Percentiles rank a stretch among this genome's conserved stretches.
Evolutionary conservation across 2,329 filamentous ascomycete species (phyloP).

Genomic region (Exophiala sideris): DNA sequence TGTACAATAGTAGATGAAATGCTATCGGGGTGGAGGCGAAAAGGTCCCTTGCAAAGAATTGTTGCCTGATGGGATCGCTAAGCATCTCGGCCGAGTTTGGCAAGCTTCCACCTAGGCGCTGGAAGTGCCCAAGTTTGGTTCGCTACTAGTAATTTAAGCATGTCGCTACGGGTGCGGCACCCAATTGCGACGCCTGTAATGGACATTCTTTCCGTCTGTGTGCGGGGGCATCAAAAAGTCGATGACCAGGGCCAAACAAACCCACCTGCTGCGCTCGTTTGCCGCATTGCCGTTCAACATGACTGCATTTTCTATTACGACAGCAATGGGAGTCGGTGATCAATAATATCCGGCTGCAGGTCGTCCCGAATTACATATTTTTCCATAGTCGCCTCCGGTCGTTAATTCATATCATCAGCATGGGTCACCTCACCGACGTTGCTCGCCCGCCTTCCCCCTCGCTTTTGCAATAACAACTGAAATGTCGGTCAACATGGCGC

Average conservation of each 20-base stretch:
- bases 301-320: constrained; percentile 14
- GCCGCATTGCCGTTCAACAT: constrained; percentile 16
- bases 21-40: too few species aligned
- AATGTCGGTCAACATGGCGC: constrained; percentile 9
- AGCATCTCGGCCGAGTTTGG: too few species aligned
- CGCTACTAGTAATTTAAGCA: too few species aligned
- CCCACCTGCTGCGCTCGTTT: background rate
- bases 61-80: too few species aligned
- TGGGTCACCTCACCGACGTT: constrained; percentile 7
- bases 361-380: constrained; percentile 18
- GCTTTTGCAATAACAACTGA: constrained; percentile 2
- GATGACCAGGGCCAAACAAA: background rate
- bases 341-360: constrained; percentile 3
- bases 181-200: background rate
- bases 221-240: background rate
- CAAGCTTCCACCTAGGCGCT: too few species aligned
- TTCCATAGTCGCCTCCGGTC: constrained; percentile 7
- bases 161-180: background rate
- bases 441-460: background rate
- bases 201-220: background rate
- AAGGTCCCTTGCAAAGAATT: too few species aligned
- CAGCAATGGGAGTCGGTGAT: constrained; percentile 1
- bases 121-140: too few species aligned
- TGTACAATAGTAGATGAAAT: too few species aligned
- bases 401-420: constrained; percentile 2